Evolutionary conservation across 306 rosid species (phyloP), one percentile per base, ranked within the genome.

Genomic region (Neltuma alba): DNA sequence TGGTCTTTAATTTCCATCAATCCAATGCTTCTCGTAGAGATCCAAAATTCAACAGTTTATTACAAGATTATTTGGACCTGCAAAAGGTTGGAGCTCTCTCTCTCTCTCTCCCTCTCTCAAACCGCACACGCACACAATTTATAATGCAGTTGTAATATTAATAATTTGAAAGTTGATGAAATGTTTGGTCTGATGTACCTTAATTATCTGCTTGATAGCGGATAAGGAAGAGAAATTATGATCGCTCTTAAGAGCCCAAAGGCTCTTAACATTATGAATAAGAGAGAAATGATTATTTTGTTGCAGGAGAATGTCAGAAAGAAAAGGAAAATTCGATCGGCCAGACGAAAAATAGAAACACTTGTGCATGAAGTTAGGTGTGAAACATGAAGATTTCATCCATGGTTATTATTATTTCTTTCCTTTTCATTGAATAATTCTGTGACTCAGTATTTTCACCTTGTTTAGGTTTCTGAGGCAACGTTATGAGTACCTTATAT

Each of bases 351-450:
- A 42, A 78, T 78, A 84, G 84, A 80, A 5, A 62, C 41, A 69
- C 93, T 92, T 63, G 12, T 47, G 30, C 78, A 85, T 0, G 92
- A 92, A 89, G 89, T 88, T 76, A 31, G 89, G 97, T 89, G 83
- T 63, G 87, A 61, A 69, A 60, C 11, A 47, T 57, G 38, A 12
- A 7, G 70, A 14, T 44, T 38, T 58, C 28, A 30, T 63, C 36
- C 52, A 10, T 38, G 66, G 21, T 30, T 61, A 18, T 34, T 68
- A 16, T 72, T 13, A n/a, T 48, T 72, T 50, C 7, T 48, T 2
- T 14, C 16, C 18, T 57, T 72, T 5, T 45, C 4, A 42, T 6
- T 45, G 70, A 50, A 58, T 58, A 11, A 60, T 37, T 73, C 21
- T 42, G 18, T 70, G 58, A 61, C 27, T 52, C 41, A 14, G 58